phyloP scores from a whole-genome alignment of 345 rosid genomes.

The Eucalyptus paniculata region DNA sequence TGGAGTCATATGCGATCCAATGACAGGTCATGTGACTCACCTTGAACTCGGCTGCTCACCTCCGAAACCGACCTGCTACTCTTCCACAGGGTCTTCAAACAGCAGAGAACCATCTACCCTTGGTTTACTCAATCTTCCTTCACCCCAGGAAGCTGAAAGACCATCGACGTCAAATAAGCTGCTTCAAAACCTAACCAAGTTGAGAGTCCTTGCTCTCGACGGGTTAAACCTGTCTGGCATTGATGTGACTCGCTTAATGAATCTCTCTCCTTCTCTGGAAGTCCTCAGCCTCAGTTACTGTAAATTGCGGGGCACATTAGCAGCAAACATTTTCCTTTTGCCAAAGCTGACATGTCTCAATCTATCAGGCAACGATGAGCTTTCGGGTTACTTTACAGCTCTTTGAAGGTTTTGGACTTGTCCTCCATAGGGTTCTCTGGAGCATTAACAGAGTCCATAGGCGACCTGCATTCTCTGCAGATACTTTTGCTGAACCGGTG shows the following conservation, averaged over 20 bases:
- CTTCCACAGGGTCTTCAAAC: not conserved
- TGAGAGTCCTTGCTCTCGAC: not conserved
- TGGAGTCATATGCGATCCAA: not conserved
- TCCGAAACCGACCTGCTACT: not conserved
- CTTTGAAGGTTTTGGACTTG: too few relatives aligned
- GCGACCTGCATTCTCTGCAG: too few relatives aligned
- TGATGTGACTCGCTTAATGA: not conserved
- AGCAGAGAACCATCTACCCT: not conserved
- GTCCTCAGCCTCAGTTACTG: not conserved
- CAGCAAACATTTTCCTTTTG: not conserved
- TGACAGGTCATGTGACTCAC: not conserved
- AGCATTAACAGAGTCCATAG: too few relatives aligned
- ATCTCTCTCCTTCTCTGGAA: not conserved
- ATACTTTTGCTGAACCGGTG: too few relatives aligned
- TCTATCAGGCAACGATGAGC: not conserved
- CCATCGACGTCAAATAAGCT: not conserved
- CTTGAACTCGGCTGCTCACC: not conserved
- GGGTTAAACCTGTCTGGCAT: not conserved
- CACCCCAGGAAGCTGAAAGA: not conserved
- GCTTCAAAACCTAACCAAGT: not conserved
- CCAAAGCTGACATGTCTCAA: not conserved
- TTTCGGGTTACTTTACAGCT: not conserved
- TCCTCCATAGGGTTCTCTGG: too few relatives aligned
- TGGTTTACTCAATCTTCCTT: not conserved
- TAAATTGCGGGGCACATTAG: not conserved